phyloP scores from a whole-genome alignment of 805 yeast genomes.

The Teunomyces tritomae region DNA sequence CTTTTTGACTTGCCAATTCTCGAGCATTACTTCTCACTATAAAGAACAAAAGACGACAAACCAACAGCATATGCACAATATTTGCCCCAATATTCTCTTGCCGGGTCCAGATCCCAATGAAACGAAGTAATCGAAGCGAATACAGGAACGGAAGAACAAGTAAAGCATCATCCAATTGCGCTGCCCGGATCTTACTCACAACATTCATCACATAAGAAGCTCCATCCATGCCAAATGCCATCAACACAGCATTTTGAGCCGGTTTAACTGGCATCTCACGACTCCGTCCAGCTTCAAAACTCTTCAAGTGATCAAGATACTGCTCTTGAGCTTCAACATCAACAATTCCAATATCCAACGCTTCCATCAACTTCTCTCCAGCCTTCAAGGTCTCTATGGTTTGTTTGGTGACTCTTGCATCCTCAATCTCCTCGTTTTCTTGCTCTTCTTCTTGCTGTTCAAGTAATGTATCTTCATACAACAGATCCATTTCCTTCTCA shows the following conservation, averaged over 20 bases:
- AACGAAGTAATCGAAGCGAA: constrained; percentile 64
- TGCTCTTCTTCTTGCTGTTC: constrained; percentile 59
- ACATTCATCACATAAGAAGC: constrained; percentile 76
- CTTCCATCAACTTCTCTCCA: constrained; percentile 90
- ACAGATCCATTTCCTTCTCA: constrained; percentile 91
- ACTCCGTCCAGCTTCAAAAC: constrained; percentile 39
- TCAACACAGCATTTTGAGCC: constrained; percentile 64
- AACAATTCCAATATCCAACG: constrained; percentile 74
- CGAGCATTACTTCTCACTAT: constrained; percentile 69
- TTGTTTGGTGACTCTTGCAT: constrained; percentile 69
- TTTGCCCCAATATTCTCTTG: constrained; percentile 39
- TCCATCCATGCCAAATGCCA: constrained; percentile 70
- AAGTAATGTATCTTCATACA: constrained; percentile 78
- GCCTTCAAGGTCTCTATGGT: constrained; percentile 90
- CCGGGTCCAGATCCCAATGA: constrained; percentile 72
- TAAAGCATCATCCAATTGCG: constrained; percentile 90
- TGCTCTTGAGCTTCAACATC: constrained; percentile 60
- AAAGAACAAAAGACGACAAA: constrained; percentile 76
- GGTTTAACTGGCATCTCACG: constrained; percentile 58
- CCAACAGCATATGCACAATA: constrained; percentile 54
- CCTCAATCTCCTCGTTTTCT: constrained; percentile 46
- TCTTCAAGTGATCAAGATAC: constrained; percentile 42
- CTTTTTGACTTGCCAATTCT: constrained; percentile 72
- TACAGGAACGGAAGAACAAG: constrained; percentile 88
- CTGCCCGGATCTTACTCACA: constrained; percentile 65